Conservation (phyloP, 2,329 filamentous ascomycete genomes). For the Colletotrichum sp. region DNA sequence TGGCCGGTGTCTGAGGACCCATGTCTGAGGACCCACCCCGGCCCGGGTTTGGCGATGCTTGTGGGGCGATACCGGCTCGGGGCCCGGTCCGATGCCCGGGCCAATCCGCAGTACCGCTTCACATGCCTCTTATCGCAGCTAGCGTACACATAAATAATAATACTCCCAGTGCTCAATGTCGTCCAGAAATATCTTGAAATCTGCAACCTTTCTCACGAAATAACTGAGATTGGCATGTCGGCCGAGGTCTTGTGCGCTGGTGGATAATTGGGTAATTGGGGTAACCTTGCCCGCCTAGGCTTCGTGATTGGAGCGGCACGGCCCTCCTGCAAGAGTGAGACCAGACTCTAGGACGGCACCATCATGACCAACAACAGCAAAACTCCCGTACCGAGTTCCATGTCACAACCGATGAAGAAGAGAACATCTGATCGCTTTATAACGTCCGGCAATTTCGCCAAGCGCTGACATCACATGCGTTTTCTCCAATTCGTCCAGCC, state of each 20-base stretch:
- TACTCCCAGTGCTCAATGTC: not conserved
- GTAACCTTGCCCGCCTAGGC: not conserved
- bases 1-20: slow-evolving; percentile 32
- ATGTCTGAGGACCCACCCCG: slow-evolving; percentile 25
- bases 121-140: not conserved
- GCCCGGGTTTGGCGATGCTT: not conserved
- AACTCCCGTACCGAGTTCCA: not conserved
- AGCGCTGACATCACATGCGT: not conserved
- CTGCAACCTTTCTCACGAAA: not conserved
- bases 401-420: not conserved
- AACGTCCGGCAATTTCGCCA: not conserved
- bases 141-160: not conserved
- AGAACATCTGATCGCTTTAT: not conserved
- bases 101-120: not conserved
- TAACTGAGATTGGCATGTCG: not conserved
- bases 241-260: not conserved
- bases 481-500: not conserved
- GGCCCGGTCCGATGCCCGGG: not conserved
- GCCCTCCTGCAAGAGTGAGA: not conserved
- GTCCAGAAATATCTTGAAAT: not conserved
- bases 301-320: slow-evolving; percentile 8
- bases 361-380: not conserved
- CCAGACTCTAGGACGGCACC: not conserved
- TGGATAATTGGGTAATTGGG: not conserved
- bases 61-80: not conserved